Evolutionary conservation across 768 basidiomycete genomes (phyloP).

Genomic region (Phaffia tasmanica): DNA sequence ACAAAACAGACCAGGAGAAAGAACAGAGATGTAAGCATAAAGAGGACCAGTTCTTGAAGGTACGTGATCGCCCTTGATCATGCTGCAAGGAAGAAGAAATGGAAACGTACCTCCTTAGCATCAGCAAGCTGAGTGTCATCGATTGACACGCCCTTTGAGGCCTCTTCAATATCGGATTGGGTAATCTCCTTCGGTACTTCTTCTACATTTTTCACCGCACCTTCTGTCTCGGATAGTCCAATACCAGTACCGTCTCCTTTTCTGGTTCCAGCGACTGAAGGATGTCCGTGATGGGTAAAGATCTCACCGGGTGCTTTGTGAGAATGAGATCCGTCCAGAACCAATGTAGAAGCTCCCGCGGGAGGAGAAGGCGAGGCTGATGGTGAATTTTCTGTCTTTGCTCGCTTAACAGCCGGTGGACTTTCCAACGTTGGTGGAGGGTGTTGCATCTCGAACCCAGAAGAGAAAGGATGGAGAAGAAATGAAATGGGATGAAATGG

Average conservation of each 20-base stretch:
- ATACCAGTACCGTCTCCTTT: slow-evolving; percentile 15
- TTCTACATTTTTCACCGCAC: slow-evolving; percentile 41
- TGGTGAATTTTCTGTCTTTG: neutral
- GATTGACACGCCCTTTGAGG: slow-evolving; percentile 50
- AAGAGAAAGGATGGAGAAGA: neutral
- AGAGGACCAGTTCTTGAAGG: slow-evolving; percentile 38
- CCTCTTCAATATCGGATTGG: slow-evolving; percentile 32
- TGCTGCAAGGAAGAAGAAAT: neutral
- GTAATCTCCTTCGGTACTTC: slow-evolving; percentile 45
- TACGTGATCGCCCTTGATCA: slow-evolving; percentile 10
- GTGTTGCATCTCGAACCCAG: slow-evolving; percentile 8
- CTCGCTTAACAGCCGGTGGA: slow-evolving; percentile 9
- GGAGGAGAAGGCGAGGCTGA: slow-evolving; percentile 4
- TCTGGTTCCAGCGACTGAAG: slow-evolving; percentile 16
- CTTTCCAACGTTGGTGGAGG: neutral
- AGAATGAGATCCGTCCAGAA: neutral
- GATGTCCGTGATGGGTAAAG: neutral
- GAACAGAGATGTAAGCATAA: slow-evolving; percentile 5
- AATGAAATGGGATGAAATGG: neutral
- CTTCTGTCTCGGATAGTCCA: slow-evolving; percentile 34
- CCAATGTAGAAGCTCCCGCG: neutral
- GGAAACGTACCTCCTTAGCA: slow-evolving; percentile 34
- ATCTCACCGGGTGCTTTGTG: neutral
- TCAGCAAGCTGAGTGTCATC: slow-evolving; percentile 27
- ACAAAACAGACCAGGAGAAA: slow-evolving; percentile 11